Evolutionary conservation across 345 rosid genomes (phyloP).

Genomic region (Arabidopsis arenosa): DNA sequence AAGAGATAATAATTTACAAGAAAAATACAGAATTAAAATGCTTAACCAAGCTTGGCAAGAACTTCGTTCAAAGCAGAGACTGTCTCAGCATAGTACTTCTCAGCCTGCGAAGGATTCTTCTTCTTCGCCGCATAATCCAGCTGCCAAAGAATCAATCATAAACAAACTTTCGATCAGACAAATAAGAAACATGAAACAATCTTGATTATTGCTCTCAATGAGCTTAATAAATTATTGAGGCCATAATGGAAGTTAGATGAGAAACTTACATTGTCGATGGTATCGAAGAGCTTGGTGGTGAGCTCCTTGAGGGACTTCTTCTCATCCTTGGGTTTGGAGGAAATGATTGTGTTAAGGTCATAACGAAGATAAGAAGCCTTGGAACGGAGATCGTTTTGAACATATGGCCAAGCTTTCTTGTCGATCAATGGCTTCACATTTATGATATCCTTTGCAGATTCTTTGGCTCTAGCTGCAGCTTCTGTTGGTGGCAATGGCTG

Average conservation of each 20-base stretch:
- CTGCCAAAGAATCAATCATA: constrained; percentile 48
- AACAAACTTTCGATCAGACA: not conserved
- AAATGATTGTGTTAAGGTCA: constrained; percentile 85
- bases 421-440: constrained; percentile 76
- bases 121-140: constrained; percentile 91
- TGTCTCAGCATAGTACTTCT: constrained; percentile 82
- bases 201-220: not conserved
- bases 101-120: constrained; percentile 80
- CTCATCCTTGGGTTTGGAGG: constrained; percentile 75
- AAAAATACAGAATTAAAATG: constrained; percentile 10
- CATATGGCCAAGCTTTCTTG: constrained; percentile 94
- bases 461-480: constrained; percentile 85
- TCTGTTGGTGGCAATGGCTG: constrained; percentile 69
- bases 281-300: constrained; percentile 69
- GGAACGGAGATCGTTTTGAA: constrained; percentile 82
- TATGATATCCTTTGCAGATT: constrained; percentile 80
- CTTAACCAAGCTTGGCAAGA: constrained; percentile 86
- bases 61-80: constrained; percentile 79
- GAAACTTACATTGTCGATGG: constrained; percentile 63
- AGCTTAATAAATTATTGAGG: not conserved
- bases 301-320: constrained; percentile 74
- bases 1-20: constrained; percentile 33
- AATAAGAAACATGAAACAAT: not conserved
- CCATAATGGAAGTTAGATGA: not conserved
- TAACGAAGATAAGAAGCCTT: constrained; percentile 77